phyloP scores from a whole-genome alignment of 2,329 filamentous ascomycete genomes.

The Aureobasidium sp. region DNA sequence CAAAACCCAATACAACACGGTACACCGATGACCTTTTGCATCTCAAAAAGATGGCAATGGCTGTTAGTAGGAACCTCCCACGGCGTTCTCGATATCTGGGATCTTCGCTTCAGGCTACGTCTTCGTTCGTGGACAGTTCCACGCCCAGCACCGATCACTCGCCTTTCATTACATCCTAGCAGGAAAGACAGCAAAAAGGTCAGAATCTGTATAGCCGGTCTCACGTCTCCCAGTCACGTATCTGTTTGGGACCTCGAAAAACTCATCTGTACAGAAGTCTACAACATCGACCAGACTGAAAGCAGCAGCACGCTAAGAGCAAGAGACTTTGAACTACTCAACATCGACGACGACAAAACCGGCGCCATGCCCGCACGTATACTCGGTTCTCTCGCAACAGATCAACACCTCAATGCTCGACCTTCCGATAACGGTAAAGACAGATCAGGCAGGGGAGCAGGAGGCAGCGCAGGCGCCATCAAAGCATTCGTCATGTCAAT shows the following conservation, averaged over 20 bases:
- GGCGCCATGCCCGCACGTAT: slow-evolving; percentile 84
- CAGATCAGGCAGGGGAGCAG: slow-evolving; percentile 40
- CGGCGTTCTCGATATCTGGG: slow-evolving; percentile 90
- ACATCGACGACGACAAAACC: slow-evolving; percentile 80
- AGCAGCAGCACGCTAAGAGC: slow-evolving; percentile 30
- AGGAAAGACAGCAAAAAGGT: slow-evolving; percentile 54
- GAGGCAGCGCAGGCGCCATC: slow-evolving; percentile 49
- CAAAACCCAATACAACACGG: slow-evolving; percentile 89
- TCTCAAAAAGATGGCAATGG: slow-evolving; percentile 84
- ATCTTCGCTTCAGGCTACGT: slow-evolving; percentile 85
- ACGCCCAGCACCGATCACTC: slow-evolving; percentile 71
- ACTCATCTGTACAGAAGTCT: slow-evolving; percentile 79
- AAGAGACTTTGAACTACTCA: slow-evolving; percentile 72
- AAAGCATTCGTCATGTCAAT: slow-evolving; percentile 67
- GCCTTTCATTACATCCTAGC: slow-evolving; percentile 67
- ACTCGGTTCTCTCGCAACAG: slow-evolving; percentile 54
- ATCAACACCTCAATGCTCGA: neutral
- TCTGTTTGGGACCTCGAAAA: slow-evolving; percentile 96
- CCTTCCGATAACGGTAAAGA: slow-evolving; percentile 11
- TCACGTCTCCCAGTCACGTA: slow-evolving; percentile 79
- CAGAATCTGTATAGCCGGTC: slow-evolving; percentile 83
- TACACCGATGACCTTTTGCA: slow-evolving; percentile 81
- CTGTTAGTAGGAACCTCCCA: slow-evolving; percentile 85
- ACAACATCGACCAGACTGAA: slow-evolving; percentile 56
- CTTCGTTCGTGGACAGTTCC: slow-evolving; percentile 84